Conservation (phyloP, 108 stramenopile species). For the Cyclostephanos tholiformis region DNA sequence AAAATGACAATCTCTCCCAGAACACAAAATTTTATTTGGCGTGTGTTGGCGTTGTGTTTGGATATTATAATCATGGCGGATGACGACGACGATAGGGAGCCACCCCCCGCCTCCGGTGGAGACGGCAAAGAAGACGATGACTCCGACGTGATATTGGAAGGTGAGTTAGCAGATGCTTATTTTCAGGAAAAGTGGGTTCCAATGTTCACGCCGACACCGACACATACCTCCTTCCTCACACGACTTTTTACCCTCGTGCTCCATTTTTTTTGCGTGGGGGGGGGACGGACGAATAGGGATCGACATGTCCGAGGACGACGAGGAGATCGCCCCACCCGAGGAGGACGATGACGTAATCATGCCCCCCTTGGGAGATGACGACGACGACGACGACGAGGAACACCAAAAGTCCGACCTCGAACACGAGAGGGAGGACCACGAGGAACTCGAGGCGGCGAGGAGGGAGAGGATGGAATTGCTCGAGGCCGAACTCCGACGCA, state of each 20-base stretch:
- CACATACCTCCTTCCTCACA: neutral
- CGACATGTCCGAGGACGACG: constrained; percentile 36
- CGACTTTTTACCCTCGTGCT: neutral
- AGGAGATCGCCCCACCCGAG: constrained; percentile 21
- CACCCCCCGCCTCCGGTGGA: constrained; percentile 21
- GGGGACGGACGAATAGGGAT: constrained; percentile 12
- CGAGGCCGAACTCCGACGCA: constrained; percentile 54
- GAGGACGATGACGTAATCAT: constrained; percentile 11
- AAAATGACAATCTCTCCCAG: no score
- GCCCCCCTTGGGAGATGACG: constrained; percentile 9
- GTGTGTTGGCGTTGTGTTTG: no score
- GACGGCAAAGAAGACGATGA: constrained; percentile 47
- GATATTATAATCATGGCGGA: constrained; percentile 10
- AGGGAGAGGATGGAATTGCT: constrained; percentile 75
- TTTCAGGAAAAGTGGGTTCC: neutral
- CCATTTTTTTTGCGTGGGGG: neutral
- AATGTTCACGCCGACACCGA: neutral
- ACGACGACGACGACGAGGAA: constrained; percentile 3
- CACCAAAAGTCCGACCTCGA: constrained; percentile 19
- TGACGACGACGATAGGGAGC: constrained; percentile 2
- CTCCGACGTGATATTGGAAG: constrained; percentile 54
- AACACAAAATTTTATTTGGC: no score
- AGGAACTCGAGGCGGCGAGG: constrained; percentile 70
- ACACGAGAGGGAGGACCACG: constrained; percentile 37
- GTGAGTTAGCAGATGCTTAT: constrained; percentile 12